A percentile compares a stretch with the other conserved stretches of the same genome.
phyloP scores from a whole-genome alignment of 2,329 filamentous ascomycete genomes.

The Scopulariopsis brevicaulis region DNA sequence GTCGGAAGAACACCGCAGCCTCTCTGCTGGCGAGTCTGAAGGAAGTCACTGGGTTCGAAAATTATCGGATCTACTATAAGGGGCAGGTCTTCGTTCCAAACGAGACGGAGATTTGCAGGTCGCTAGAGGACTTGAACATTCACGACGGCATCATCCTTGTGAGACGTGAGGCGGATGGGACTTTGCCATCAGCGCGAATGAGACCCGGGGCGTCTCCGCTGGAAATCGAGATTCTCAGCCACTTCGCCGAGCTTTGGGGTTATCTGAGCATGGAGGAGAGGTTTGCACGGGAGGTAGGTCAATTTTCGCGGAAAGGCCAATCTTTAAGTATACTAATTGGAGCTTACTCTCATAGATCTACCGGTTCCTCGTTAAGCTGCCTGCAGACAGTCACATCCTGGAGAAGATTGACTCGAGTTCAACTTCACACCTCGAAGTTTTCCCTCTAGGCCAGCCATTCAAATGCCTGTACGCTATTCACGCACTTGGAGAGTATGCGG shows the following conservation, averaged over 20 bases:
- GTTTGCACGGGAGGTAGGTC: conserved; percentile 52
- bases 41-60: conserved; percentile 62
- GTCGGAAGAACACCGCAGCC: conserved; percentile 57
- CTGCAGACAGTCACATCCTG: conserved; percentile 52
- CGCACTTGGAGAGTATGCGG: conserved; percentile 52
- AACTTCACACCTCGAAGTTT: conserved; percentile 48
- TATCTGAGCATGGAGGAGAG: conserved; percentile 65
- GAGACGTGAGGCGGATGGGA: conserved; percentile 40
- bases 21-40: conserved; percentile 58
- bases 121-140: conserved; percentile 58
- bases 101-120: conserved; percentile 45
- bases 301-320: not conserved
- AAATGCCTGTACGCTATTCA: conserved; percentile 64
- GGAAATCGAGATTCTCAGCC: conserved; percentile 67
- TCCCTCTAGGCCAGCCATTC: conserved; percentile 58
- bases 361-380: conserved; percentile 58
- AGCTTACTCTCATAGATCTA: conserved; percentile 42
- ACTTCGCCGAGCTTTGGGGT: conserved; percentile 76
- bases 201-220: conserved; percentile 47
- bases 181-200: conserved; percentile 28
- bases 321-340: conserved; percentile 8
- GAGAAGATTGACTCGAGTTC: conserved; percentile 42
- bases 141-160: conserved; percentile 55
- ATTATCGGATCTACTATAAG: conserved; percentile 61
- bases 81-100: conserved; percentile 54